Conservation (phyloP, 495 filamentous ascomycete species). For the Chaetomium fimeti region DNA sequence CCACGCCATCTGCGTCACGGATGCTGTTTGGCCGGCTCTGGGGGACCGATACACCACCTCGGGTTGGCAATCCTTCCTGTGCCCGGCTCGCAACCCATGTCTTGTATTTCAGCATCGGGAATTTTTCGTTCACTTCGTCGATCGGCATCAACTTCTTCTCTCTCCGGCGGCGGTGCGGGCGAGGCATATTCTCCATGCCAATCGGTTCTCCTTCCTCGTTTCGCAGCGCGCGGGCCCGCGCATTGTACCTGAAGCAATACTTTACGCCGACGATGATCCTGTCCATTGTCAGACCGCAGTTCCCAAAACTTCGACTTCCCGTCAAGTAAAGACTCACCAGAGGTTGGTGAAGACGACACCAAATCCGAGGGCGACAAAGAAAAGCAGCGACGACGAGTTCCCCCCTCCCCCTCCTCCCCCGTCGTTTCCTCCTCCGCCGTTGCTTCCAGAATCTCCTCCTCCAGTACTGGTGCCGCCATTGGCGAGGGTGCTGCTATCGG, state of each 20-base stretch:
- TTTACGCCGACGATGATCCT: constrained; percentile 99
- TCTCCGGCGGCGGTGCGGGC: constrained; percentile 73
- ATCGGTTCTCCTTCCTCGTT: constrained; percentile 87
- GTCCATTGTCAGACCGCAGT: constrained; percentile 34
- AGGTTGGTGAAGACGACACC: constrained; percentile 98
- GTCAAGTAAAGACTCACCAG: constrained; percentile 62
- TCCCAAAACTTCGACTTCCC: background rate
- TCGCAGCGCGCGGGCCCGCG: constrained; percentile 77
- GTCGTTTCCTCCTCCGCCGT: constrained; percentile 24
- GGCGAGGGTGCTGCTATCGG: constrained; percentile 16
- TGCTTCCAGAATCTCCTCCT: constrained; percentile 15
- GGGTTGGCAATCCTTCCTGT: constrained; percentile 74
- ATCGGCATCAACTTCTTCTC: constrained; percentile 99
- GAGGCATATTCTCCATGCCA: constrained; percentile 75
- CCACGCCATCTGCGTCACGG: constrained; percentile 58
- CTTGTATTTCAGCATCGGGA: constrained; percentile 95
- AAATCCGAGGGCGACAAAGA: constrained; percentile 96
- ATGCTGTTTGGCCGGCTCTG: constrained; percentile 67
- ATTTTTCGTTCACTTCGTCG: constrained; percentile 97
- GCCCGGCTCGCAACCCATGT: constrained; percentile 84
- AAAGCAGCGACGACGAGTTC: constrained; percentile 89
- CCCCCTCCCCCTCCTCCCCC: constrained; percentile 31
- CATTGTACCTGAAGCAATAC: constrained; percentile 98
- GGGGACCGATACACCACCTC: constrained; percentile 80
- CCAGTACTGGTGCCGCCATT: constrained; percentile 19